Base-by-base conservation (phyloP, 1,284 basidiomycete genomes). In the Marasmius oreades region DNA sequence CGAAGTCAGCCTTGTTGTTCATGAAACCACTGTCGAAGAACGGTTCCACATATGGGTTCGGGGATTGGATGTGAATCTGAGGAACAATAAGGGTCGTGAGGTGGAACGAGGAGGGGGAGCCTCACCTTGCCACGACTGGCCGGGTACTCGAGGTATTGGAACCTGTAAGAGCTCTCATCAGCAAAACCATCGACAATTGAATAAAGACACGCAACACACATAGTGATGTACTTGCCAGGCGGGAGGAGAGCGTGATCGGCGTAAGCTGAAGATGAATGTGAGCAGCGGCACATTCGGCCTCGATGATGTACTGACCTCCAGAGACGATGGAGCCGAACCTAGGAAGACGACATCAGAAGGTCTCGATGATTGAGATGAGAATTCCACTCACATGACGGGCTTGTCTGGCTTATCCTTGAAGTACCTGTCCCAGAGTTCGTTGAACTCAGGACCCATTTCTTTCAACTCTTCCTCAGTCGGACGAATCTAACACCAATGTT, bases 351-450 rank as follows among this genome's bases (percentile, higher is more conserved):
- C n/a, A n/a, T n/a, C n/a, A n/a, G n/a, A n/a, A n/a, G n/a, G n/a
- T n/a, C n/a, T n/a, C n/a, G n/a, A n/a, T n/a, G n/a, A n/a, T n/a
- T n/a, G n/a, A n/a, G n/a, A n/a, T n/a, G n/a, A n/a, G n/a, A n/a
- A n/a, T n/a, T n/a, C n/a, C n/a, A n/a, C n/a, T n/a, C n/a, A n/a
- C 82, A 88, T 86, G 58, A 88, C 82, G 2, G 86, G 86, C 74
- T 86, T 88, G 75, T 88, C 85, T 55, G 86, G 85, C 72, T 86
- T 86, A 72, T 88, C 81, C 74, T 84, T 86, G 77, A 87, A 88
- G 71, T 87, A 87, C 24, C 55, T 76, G 64, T 88, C 68, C 82
- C 82, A 88, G 46, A 85, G 78, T 60, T 76, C 74, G 61, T 85
- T 84, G 71, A 88, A 88, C 61, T 86, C 86, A n/a, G 85, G 84